phyloP scores from a whole-genome alignment of 352 stramenopile genomes.

The Pythium scleroteichum region DNA sequence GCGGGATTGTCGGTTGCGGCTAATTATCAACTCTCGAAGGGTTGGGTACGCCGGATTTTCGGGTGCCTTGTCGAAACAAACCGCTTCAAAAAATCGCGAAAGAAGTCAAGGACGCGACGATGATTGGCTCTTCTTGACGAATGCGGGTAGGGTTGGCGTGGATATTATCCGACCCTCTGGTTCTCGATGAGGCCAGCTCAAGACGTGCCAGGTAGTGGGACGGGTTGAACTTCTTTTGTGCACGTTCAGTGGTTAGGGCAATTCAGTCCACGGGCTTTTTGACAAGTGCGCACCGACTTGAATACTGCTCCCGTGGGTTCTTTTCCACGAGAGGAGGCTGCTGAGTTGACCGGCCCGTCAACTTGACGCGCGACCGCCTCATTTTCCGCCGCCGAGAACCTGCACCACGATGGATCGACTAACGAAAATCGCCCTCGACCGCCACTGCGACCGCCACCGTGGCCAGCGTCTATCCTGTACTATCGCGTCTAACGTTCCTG shows the following conservation, averaged over 20 bases:
- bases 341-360: no score
- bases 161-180: constrained; percentile 3
- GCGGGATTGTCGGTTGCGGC: no score
- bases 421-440: no score
- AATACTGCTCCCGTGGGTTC: no score
- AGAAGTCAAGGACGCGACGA: not conserved
- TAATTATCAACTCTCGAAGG: constrained; percentile 27
- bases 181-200: constrained; percentile 1
- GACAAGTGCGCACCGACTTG: no score
- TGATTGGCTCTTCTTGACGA: not conserved
- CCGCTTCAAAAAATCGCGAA: not conserved
- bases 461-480: no score
- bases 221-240: constrained; percentile 17
- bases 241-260: constrained; percentile 15
- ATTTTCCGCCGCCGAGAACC: no score
- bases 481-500: no score
- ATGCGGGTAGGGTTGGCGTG: not conserved
- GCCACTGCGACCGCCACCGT: no score
- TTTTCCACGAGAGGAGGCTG: no score
- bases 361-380: no score
- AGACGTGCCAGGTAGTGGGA: not conserved
- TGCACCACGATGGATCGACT: no score
- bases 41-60: not conserved
- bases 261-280: constrained; percentile 6
- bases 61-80: constrained; percentile 1